Evolutionary conservation across 2,329 filamentous ascomycete species (phyloP), one percentile per base, ranked within the genome.

Genomic region (Elsinoe necatrix): DNA sequence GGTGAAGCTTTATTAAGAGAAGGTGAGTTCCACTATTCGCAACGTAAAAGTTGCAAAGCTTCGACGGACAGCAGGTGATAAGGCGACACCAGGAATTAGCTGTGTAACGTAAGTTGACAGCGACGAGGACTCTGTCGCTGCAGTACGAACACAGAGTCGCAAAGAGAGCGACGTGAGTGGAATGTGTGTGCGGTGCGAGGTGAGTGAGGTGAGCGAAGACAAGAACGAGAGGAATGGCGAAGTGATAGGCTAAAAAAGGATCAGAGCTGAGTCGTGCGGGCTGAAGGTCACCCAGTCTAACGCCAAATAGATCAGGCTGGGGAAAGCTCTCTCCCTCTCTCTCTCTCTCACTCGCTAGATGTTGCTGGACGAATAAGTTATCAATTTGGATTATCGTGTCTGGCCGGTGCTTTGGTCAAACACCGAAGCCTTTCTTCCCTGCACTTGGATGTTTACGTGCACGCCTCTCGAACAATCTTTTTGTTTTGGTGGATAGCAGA

Each of bases 1-100:
- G 18, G 52, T 50, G 41, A 39, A 61, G 41, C 41, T 68, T 37
- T 58, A 18, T 25, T n/a, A 18, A 50, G 23, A 18, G 31, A 25
- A 39, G n/a, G 29, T 31, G 41, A 45, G 39, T 45, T 45, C 41
- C 41, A 45, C 41, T 23, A 45, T 45, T 45, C 14, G 41, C 12
- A 45, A 9, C 21, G 41, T 18, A 25, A 25, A 45, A 45, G 16
- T n/a, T 45, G 21, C n/a, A 20, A 45, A 45, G 41, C 41, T 45
- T 45, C 21, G 23, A 25, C 41, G 9, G 41, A 25, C 12, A 45
- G 41, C 41, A n/a, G n/a, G n/a, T n/a, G n/a, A n/a, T n/a, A n/a
- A n/a, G n/a, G n/a, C n/a, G n/a, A n/a, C n/a, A 45, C 41, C 18
- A 29, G 23, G 41, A 45, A 14, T 45, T 41, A 39, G 50, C 21